These are phyloP conservation scores for Gliomastix tumulicola DNA, from an alignment of 2,329 filamentous ascomycete genomes.

Conservation along the genomic window DNA sequence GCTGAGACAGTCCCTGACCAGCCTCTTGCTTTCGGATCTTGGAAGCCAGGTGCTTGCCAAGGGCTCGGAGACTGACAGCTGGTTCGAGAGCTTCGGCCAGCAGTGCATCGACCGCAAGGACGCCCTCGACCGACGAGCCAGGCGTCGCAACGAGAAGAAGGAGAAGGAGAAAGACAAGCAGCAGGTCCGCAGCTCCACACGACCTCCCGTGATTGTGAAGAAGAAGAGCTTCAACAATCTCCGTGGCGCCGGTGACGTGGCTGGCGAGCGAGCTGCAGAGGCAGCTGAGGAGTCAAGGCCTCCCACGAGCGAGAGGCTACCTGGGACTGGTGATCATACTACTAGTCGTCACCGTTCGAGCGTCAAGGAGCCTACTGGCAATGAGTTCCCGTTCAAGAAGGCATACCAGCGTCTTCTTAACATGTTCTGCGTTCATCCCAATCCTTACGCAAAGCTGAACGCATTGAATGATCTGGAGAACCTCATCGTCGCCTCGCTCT, in stretches of 20 bases:
- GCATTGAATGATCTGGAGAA: conserved; percentile 77
- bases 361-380: conserved; percentile 7
- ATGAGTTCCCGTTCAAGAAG: conserved; percentile 75
- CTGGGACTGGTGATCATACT: neutral
- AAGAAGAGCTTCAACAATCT: conserved; percentile 64
- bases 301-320: no score
- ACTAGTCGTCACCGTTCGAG: neutral
- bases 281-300: conserved; percentile 20
- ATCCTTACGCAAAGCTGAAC: conserved; percentile 79
- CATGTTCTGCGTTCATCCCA: conserved; percentile 84
- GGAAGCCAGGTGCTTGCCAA: conserved; percentile 79
- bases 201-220: conserved; percentile 51
- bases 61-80: conserved; percentile 87
- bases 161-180: conserved; percentile 32
- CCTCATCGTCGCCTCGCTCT: conserved; percentile 68
- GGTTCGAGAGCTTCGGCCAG: conserved; percentile 67
- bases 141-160: conserved; percentile 30
- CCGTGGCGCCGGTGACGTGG: conserved; percentile 38
- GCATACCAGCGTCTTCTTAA: conserved; percentile 74
- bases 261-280: conserved; percentile 25
- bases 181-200: conserved; percentile 33
- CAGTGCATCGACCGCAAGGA: conserved; percentile 59
- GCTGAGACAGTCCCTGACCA: conserved; percentile 72
- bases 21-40: conserved; percentile 81
- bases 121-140: conserved; percentile 40